Percentiles rank a stretch among this genome's conserved stretches.
Conservation (phyloP, 108 stramenopile species). For the Nitzschia putrida region DNA sequence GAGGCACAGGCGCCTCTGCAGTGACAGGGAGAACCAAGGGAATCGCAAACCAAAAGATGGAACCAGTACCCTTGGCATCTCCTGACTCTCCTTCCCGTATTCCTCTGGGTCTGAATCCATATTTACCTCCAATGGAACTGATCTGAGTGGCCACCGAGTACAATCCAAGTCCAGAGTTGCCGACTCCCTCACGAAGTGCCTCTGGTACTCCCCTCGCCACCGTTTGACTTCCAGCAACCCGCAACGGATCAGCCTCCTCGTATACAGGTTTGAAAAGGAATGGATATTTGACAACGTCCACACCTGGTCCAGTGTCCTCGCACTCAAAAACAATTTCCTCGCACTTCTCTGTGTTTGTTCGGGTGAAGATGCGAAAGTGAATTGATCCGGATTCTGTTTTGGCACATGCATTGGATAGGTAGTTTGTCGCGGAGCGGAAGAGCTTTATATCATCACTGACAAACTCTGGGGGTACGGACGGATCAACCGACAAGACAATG, state of each 20-base stretch:
- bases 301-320: slow-evolving; percentile 66
- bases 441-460: slow-evolving; percentile 69
- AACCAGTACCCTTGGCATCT: slow-evolving; percentile 34
- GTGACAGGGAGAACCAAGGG: slow-evolving; percentile 32
- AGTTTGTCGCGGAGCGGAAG: slow-evolving; percentile 73
- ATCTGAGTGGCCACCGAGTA: slow-evolving; percentile 61
- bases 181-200: not conserved
- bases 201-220: not conserved
- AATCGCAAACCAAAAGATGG: slow-evolving; percentile 66
- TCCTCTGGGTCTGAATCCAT: slow-evolving; percentile 45
- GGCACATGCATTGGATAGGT: slow-evolving; percentile 72
- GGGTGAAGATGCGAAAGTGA: slow-evolving; percentile 47
- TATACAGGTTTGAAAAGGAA: slow-evolving; percentile 62
- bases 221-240: slow-evolving; percentile 3
- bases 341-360: slow-evolving; percentile 16
- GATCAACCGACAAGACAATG: slow-evolving; percentile 48
- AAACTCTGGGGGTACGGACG: slow-evolving; percentile 53
- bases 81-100: slow-evolving; percentile 5
- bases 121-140: slow-evolving; percentile 54
- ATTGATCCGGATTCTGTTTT: slow-evolving; percentile 61
- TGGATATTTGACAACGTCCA: slow-evolving; percentile 53
- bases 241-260: slow-evolving; percentile 46
- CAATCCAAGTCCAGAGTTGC: slow-evolving; percentile 43
- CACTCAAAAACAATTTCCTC: slow-evolving; percentile 51
- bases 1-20: not conserved